These are phyloP conservation scores for Backusella tarrabulga DNA, from an alignment of 192 early-diverging fungal species.

Conservation along the genomic window DNA sequence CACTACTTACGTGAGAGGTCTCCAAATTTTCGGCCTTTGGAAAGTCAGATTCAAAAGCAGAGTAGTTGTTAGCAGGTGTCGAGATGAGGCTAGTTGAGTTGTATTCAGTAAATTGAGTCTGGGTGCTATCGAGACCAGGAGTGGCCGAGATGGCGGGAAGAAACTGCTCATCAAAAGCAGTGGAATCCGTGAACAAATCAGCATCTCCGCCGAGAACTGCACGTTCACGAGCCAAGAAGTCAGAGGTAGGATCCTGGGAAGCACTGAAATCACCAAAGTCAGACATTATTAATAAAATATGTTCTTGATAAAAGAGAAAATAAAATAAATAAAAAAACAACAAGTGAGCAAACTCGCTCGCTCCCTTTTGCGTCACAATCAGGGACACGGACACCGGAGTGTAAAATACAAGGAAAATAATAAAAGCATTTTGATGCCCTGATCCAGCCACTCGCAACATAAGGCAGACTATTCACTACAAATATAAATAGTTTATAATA, in stretches of 20 bases:
- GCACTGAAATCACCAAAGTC: slow-evolving; percentile 43
- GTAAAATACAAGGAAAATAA: background rate
- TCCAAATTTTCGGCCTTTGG: slow-evolving; percentile 39
- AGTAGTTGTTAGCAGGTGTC: slow-evolving; percentile 14
- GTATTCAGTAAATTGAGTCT: background rate
- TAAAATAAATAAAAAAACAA: background rate
- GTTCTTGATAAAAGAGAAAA: background rate
- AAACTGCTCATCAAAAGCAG: background rate
- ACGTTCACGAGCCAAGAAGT: slow-evolving; percentile 76
- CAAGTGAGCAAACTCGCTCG: background rate
- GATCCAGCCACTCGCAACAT: too few relatives aligned
- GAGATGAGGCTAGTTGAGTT: background rate
- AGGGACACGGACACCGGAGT: background rate
- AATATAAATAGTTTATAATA: too few relatives aligned
- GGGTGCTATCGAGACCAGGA: background rate
- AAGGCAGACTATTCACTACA: too few relatives aligned
- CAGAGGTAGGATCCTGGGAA: slow-evolving; percentile 62
- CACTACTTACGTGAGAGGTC: slow-evolving; percentile 33
- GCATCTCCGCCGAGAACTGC: slow-evolving; percentile 71
- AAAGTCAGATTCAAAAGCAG: slow-evolving; percentile 34
- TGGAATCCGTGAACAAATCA: slow-evolving; percentile 47
- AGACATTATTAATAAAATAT: slow-evolving; percentile 27
- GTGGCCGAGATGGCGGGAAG: background rate
- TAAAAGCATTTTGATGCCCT: background rate
- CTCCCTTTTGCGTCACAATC: background rate